Evolutionary conservation across 768 basidiomycete species (phyloP).

Genomic region (Filobasidium floriforme): DNA sequence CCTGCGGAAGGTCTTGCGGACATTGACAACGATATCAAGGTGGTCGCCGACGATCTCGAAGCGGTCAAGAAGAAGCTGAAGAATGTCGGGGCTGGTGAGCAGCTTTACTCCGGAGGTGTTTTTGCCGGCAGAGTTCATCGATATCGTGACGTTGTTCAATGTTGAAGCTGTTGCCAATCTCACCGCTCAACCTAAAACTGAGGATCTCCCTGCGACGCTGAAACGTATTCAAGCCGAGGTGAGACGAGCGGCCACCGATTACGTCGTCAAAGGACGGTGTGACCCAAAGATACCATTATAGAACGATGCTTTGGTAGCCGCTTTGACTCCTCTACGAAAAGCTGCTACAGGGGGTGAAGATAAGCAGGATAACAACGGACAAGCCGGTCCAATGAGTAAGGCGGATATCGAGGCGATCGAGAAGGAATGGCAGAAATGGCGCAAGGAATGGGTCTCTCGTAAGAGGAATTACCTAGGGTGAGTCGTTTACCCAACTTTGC

Average conservation of each 20-base stretch:
- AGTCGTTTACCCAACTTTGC: constrained; percentile 35
- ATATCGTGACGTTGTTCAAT: not conserved
- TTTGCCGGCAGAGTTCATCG: not conserved
- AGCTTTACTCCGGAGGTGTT: constrained; percentile 39
- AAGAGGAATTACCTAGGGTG: constrained; percentile 70
- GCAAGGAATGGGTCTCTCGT: constrained; percentile 68
- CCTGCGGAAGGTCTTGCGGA: constrained; percentile 56
- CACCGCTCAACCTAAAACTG: constrained; percentile 62
- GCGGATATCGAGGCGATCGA: constrained; percentile 65
- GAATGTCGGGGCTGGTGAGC: constrained; percentile 50
- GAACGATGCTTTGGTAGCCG: constrained; percentile 27
- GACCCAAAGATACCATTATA: constrained; percentile 31
- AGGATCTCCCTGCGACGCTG: constrained; percentile 57
- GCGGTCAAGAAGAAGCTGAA: constrained; percentile 54
- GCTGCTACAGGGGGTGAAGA: not conserved
- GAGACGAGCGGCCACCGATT: constrained; percentile 24
- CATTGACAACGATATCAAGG: constrained; percentile 49
- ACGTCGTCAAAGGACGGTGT: not conserved
- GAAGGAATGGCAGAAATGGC: constrained; percentile 69
- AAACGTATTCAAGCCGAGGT: constrained; percentile 55
- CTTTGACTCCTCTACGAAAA: constrained; percentile 16
- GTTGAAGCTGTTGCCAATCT: constrained; percentile 56
- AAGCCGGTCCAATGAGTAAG: constrained; percentile 50
- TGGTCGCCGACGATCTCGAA: constrained; percentile 27
- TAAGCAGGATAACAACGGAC: constrained; percentile 2